Percentiles rank a stretch among this genome's conserved stretches.
phyloP scores from a whole-genome alignment of 768 basidiomycete species.

The Mycena olivaceomarginata region DNA sequence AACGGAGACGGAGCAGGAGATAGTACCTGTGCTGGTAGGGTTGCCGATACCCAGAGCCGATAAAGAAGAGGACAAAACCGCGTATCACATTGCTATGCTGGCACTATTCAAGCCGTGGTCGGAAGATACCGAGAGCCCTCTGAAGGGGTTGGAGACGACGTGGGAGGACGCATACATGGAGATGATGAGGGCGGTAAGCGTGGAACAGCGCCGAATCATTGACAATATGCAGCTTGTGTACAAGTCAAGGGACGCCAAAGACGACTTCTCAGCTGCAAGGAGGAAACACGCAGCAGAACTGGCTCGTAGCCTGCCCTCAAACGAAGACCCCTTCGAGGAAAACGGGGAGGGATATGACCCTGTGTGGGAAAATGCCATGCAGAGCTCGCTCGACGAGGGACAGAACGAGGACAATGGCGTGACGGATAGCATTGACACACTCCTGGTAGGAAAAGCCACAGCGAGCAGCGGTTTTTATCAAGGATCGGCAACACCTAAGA shows the following conservation, averaged over 20 bases:
- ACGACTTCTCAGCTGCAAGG: background rate
- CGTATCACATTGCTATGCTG: background rate
- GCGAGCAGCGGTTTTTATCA: background rate
- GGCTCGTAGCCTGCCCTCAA: background rate
- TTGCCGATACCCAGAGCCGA: background rate
- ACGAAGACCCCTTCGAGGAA: background rate
- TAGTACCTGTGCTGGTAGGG: background rate
- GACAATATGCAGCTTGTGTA: background rate
- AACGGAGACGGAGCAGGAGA: background rate
- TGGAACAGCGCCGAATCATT: background rate
- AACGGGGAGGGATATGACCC: background rate
- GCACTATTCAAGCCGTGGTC: background rate
- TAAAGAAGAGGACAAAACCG: background rate
- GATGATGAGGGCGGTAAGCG: background rate
- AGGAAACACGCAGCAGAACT: background rate
- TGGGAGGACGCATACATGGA: background rate
- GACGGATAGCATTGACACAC: background rate
- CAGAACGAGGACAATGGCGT: background rate
- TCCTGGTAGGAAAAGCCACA: background rate
- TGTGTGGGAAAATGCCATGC: background rate
- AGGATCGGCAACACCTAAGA: background rate
- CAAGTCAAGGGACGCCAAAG: background rate
- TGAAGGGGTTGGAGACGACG: background rate
- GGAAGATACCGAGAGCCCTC: background rate
- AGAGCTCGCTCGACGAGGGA: background rate